Base-by-base conservation (phyloP, 2,329 filamentous ascomycete genomes). In the Geosmithia morbida region DNA sequence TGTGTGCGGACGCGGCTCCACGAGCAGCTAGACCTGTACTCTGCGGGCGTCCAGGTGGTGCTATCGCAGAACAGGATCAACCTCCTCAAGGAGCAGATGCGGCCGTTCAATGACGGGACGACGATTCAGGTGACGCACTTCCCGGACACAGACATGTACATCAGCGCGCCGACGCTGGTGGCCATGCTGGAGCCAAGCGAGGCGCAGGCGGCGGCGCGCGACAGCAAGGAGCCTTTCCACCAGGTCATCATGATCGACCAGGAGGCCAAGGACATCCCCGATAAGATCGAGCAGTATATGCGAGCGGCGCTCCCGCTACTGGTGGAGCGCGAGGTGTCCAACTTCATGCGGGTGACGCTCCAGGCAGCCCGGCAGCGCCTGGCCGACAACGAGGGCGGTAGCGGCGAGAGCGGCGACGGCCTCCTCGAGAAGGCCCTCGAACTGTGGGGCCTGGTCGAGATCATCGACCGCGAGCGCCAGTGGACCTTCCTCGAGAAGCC, bases 381-480 rank as follows among this genome's bases (percentile, higher is more conserved):
- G 4, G 59, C 68, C 44, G 70, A 69, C 7, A 26, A 44, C 11
- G 13, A 6, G 3, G 13, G 14, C 33, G 33, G 33, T 11, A 13
- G 14, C 11, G 11, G 33, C 33, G 13, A 13, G 6, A 13, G 33
- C 33, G 33, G 33, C 33, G 75, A 79, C 51, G 69, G 74, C 48
- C 62, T 80, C 13, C 63, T 83, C 7, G 68, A 68, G 47, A 71
- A 75, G 49, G 74, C 77, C 1, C 66, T 83, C 4, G 77, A 83
- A 57, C 66, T 83, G 2, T 83, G 79, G 79, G 74, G 75, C 0
- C 66, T 79, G 5, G 77, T 82, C 4, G 78, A 83, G 56, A 76
- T 80, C 43, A 75, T 82, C 49, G 78, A 82, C 56, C 71, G 76
- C 45, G 78, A 82, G 56, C 68, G 77, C 3, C 71, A 77, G 51